Evolutionary conservation across 2,329 filamentous ascomycete genomes (phyloP), one percentile per base, ranked within the genome.

Genomic region (Cladorrhinum sp.): DNA sequence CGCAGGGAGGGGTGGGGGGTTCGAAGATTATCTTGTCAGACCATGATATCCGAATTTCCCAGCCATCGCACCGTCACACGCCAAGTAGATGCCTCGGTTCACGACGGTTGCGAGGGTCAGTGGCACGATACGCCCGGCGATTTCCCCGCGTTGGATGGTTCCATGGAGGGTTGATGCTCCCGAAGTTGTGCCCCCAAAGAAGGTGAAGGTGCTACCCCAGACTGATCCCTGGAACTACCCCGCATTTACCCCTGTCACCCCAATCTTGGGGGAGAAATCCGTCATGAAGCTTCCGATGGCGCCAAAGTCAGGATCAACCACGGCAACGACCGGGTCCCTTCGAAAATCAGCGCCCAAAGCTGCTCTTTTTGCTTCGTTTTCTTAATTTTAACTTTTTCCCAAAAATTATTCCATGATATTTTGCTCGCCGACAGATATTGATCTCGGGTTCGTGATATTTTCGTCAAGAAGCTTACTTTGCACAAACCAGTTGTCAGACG

Each of bases 111-210:
- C 33, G 33, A 55, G 7, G 42, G 42, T 20, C 21, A 30, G 53
- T 42, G 33, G 53, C 42, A 21, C 42, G 42, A 46, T 46, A 16
- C 16, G 16, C 3, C 16, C 16, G 42, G n/a, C n/a, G 20, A 18
- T 46, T 42, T 39, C 50, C 53, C 53, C 53, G 33, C 53, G 33
- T 55, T 42, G 20, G 53, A 24, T 39, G 30, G 30, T 24, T 55
- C 53, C 18, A 42, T 42, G 20, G 53, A 24, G 23, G 30, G 30
- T 24, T 55, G 53, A 24, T 26, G 53, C 23, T 55, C 39, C 30
- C 53, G 30, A 21, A 46, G 42, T 14, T 16, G 18, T 18, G 16
- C n/a, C 42, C n/a, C 42, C 42, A 46, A 36, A 36, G 33, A 42
- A 21, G 53, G 18, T 26, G 33, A 42, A 30, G 33, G 53, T 55